Evolutionary conservation across 2,329 filamentous ascomycete genomes (phyloP), one percentile per base, ranked within the genome.

Genomic region (Aureobasidium zeae): DNA sequence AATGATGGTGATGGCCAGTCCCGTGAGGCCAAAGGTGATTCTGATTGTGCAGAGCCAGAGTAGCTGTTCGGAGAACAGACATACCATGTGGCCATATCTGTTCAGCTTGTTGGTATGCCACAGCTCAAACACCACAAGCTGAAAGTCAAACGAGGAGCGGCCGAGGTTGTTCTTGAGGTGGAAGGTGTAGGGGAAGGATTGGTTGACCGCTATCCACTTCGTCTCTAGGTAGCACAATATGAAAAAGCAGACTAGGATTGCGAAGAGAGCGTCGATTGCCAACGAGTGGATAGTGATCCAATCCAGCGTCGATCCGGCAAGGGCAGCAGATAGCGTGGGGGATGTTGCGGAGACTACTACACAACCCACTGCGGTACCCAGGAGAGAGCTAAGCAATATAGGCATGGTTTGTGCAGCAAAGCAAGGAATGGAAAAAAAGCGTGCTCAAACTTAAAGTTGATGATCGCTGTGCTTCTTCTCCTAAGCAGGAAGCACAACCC

Each of bases 51-150:
- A 39, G 1, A 46, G 35, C 44, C 44, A 46, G 6, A 46, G 33
- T 13, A 46, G 28, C 20, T 46, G 34, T 24, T 46, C 44, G 16
- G 28, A 46, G 29, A 46, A 46, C 12, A 46, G 21, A 29, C 44
- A 46, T 7, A 46, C 34, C 44, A 46, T 46, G 29, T 46, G 44
- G 4, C 32, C 44, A 41, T 46, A 41, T 46, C 44, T 29, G 21
- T 46, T 46, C 21, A 46, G 22, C 29, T 46, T 46, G 44, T 46
- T 41, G 8, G 44, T 46, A 24, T 46, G 44, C 44, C 44, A 46
- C 2, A 46, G 44, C 29, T 46, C 44, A 24, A 46, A 46, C 3
- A 46, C 44, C 7, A 46, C 44, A 16, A 39, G 24, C 10, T 46
- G 44, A 10, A 46, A 46, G 10, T 46, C 22, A n/a, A 46, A 46